Evolutionary conservation across 1,284 basidiomycete species (phyloP).

Genomic region (Tilletiopsis washingtonensis): DNA sequence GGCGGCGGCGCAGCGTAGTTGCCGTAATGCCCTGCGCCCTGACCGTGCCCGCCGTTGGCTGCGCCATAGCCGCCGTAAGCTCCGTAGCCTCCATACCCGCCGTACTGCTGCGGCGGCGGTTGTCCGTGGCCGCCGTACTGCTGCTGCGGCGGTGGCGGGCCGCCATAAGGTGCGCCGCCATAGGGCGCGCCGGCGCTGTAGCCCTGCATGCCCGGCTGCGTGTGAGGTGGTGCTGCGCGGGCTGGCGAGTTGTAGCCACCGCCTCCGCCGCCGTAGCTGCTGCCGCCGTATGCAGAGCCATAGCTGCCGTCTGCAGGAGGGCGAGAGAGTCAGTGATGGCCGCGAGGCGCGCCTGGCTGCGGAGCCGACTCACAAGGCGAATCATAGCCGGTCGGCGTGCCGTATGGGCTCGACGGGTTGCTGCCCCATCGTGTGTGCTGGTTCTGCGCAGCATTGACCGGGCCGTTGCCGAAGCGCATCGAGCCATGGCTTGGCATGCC

Average conservation of each 20-base stretch:
- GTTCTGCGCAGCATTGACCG: not conserved
- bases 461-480: not conserved
- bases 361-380: not conserved
- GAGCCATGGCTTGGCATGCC: conserved; percentile 8
- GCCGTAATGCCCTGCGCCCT: conserved; percentile 14
- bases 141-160: conserved; percentile 5
- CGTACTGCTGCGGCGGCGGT: not conserved
- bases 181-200: not conserved
- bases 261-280: too few species aligned
- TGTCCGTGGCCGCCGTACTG: conserved; percentile 7
- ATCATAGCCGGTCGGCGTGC: not conserved
- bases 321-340: too few species aligned
- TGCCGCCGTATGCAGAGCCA: conserved; percentile 15
- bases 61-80: conserved; percentile 2
- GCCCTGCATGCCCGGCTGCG: not conserved
- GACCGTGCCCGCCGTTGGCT: conserved; percentile 10
- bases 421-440: not conserved
- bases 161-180: conserved; percentile 1
- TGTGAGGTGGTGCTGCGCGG: not conserved
- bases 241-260: not conserved
- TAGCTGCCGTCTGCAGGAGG: not conserved
- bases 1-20: conserved; percentile 10
- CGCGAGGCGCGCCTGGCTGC: not conserved
- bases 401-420: not conserved
- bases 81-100: conserved; percentile 17